Evolutionary conservation across 1,284 basidiomycete genomes (phyloP).

Genomic region (Trichosporon asahii): DNA sequence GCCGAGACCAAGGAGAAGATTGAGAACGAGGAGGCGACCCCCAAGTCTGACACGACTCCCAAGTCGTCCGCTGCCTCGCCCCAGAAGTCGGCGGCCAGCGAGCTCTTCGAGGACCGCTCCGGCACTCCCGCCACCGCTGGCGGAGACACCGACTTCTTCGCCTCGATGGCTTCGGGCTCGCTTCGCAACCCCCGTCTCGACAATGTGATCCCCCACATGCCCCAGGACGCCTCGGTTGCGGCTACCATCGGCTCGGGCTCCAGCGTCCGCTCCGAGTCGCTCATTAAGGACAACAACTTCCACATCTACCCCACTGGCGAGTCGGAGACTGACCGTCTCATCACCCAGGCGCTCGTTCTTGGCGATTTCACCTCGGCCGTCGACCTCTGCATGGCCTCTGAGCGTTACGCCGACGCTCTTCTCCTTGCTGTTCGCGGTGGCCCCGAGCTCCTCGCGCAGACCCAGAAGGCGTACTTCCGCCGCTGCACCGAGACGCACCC

Average conservation of each 20-base stretch:
- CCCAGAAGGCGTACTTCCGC: constrained; percentile 92
- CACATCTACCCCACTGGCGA: constrained; percentile 86
- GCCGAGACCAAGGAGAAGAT: constrained; percentile 69
- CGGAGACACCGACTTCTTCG: constrained; percentile 78
- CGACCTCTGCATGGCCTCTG: constrained; percentile 80
- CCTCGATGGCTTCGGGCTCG: constrained; percentile 60
- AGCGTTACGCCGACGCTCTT: constrained; percentile 91
- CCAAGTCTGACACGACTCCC: constrained; percentile 8
- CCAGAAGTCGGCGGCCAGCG: not conserved
- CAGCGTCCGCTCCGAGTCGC: constrained; percentile 71
- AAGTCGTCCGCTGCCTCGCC: constrained; percentile 2
- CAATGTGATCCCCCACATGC: constrained; percentile 70
- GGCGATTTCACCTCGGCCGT: constrained; percentile 94
- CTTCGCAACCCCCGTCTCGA: constrained; percentile 60
- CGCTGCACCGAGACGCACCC: constrained; percentile 70
- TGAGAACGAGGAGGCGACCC: constrained; percentile 51
- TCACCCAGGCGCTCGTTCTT: constrained; percentile 89
- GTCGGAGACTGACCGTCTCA: constrained; percentile 78
- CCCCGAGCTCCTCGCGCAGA: constrained; percentile 78
- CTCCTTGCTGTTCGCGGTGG: constrained; percentile 89
- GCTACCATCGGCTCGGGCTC: constrained; percentile 85
- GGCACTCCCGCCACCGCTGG: constrained; percentile 57
- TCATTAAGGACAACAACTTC: constrained; percentile 66
- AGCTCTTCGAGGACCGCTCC: constrained; percentile 56
- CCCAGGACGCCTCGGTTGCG: constrained; percentile 83